Conservation (phyloP, 306 rosid species). For the Acacia acuminata region DNA sequence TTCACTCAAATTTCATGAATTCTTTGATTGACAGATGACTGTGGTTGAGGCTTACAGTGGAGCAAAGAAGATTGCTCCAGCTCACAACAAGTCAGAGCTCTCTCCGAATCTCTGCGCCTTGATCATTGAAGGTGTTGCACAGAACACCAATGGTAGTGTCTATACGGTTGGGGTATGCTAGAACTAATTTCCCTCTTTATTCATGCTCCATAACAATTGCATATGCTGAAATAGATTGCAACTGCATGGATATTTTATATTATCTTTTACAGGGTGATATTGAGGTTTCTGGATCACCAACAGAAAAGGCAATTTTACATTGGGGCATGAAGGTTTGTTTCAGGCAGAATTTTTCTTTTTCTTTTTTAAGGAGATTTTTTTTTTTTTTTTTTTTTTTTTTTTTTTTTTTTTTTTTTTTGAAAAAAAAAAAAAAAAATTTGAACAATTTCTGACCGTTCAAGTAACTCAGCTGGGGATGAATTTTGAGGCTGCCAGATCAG, state of each 20-base stretch:
- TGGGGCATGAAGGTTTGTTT: conserved; percentile 75
- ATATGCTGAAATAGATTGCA: conserved; percentile 1
- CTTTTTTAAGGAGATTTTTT: neutral
- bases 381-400: neutral
- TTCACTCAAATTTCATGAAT: conserved; percentile 9
- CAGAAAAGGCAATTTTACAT: conserved; percentile 86
- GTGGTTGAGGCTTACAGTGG: conserved; percentile 83
- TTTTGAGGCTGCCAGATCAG: conserved; percentile 63
- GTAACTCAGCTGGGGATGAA: conserved; percentile 86
- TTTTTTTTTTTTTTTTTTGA: no score
- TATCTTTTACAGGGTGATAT: conserved; percentile 52
- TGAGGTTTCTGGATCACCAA: conserved; percentile 96
- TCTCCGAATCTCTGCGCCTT: conserved; percentile 51
- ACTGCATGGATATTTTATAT: conserved; percentile 16
- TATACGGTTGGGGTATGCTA: conserved; percentile 69
- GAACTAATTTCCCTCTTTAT: conserved; percentile 7
- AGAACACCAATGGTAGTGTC: conserved; percentile 79
- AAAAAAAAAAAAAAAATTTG: neutral
- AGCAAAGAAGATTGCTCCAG: conserved; percentile 59
- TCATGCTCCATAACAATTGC: neutral
- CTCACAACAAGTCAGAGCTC: conserved; percentile 54
- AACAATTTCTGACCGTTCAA: conserved; percentile 8
- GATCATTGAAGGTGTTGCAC: conserved; percentile 83
- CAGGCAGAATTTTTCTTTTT: neutral
- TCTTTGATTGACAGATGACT: conserved; percentile 63